phyloP scores from a whole-genome alignment of 305 asterid genomes.

The Caryopteris hybrid region DNA sequence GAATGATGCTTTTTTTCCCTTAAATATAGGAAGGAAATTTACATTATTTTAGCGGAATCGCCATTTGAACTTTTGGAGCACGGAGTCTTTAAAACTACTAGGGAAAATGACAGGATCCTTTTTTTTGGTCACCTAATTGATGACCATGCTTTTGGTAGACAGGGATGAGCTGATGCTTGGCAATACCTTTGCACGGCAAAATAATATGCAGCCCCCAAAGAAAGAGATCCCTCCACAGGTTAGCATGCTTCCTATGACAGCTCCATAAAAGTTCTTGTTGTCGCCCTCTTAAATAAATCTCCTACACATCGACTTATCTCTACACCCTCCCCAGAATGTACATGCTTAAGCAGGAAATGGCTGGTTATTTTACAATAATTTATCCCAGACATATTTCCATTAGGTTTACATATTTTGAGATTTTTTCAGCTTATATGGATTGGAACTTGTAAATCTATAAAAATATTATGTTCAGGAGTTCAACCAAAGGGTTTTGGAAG shows the following conservation, averaged over 20 bases:
- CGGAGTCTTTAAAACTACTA: not conserved
- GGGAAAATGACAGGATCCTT: not conserved
- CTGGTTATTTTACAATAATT: not conserved
- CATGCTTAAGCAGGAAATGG: not conserved
- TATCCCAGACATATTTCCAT: not conserved
- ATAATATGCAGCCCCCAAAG: constrained; percentile 56
- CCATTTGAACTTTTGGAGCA: not conserved
- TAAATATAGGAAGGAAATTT: too few species aligned
- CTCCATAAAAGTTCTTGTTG: not conserved
- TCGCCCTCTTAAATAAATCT: not conserved
- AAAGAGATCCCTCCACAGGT: constrained; percentile 87
- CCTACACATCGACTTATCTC: not conserved
- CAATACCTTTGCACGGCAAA: constrained; percentile 52
- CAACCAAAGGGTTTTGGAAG: constrained; percentile 68
- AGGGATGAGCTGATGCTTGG: constrained; percentile 90
- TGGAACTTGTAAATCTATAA: not conserved
- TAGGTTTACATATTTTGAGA: not conserved
- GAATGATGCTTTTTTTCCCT: not conserved
- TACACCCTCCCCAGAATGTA: not conserved
- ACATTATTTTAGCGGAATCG: not conserved
- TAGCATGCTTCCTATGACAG: constrained; percentile 11
- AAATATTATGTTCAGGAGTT: constrained; percentile 60
- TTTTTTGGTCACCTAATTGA: constrained; percentile 12
- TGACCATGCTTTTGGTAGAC: constrained; percentile 42
- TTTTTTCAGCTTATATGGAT: constrained; percentile 16